Conservation (phyloP, 129 eudicot genomes). For the Lonicera japonica region DNA sequence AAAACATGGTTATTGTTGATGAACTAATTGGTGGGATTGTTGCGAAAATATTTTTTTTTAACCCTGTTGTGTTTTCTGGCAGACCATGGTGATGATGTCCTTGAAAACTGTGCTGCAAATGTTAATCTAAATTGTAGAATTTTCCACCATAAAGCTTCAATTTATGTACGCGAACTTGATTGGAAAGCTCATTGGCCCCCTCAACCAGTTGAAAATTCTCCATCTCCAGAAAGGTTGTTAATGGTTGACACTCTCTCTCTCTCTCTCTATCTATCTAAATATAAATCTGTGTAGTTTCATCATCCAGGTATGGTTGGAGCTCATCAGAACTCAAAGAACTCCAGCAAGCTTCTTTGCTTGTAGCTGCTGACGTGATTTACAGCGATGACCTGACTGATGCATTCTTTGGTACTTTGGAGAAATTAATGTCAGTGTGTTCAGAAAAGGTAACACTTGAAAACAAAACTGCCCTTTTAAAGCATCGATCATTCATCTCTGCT, state of each 20-base stretch:
- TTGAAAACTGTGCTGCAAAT: conserved; percentile 61
- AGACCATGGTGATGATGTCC: conserved; percentile 70
- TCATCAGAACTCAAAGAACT: conserved; percentile 57
- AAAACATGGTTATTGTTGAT: too few relatives aligned
- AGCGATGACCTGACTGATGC: conserved; percentile 90
- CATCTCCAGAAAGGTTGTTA: conserved; percentile 37
- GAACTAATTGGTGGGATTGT: too few relatives aligned
- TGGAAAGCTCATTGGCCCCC: conserved; percentile 82
- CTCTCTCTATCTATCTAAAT: not conserved
- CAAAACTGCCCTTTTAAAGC: not conserved
- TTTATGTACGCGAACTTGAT: conserved; percentile 86
- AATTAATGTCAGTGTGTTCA: conserved; percentile 40
- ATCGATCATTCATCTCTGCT: too few relatives aligned
- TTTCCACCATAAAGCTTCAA: conserved; percentile 34
- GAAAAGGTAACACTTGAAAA: conserved; percentile 41
- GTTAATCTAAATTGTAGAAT: conserved; percentile 43
- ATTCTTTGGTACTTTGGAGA: conserved; percentile 53
- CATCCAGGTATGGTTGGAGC: conserved; percentile 59
- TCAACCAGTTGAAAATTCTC: conserved; percentile 16
- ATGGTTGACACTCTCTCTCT: not conserved
- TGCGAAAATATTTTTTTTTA: too few relatives aligned
- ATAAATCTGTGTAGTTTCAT: not conserved
- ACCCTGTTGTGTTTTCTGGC: not conserved
- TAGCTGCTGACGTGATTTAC: conserved; percentile 97
- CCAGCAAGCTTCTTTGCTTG: conserved; percentile 57